phyloP scores from a whole-genome alignment of 306 rosid genomes.

The Gastrolobium bilobum region DNA sequence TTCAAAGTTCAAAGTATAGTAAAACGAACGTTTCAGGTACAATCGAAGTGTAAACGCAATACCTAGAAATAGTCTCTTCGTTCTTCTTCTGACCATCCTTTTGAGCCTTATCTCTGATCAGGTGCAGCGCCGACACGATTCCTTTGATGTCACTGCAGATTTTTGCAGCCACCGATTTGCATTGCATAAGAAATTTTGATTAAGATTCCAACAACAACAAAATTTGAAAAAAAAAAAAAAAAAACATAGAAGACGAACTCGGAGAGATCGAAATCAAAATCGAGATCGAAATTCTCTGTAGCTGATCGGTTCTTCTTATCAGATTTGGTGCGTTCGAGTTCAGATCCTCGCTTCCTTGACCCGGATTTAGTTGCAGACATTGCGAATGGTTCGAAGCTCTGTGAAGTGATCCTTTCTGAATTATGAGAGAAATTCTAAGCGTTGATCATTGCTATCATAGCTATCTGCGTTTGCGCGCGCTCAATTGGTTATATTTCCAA shows the following conservation, averaged over 20 bases:
- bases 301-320: constrained; percentile 60
- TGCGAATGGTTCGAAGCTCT: constrained; percentile 44
- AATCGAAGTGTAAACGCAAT: constrained; percentile 33
- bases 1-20: background rate
- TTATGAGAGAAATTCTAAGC: background rate
- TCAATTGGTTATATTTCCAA: constrained; percentile 9
- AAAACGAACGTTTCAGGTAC: constrained; percentile 23
- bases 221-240: background rate
- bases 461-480: constrained; percentile 49
- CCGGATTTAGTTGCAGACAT: constrained; percentile 70
- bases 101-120: constrained; percentile 84
- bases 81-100: constrained; percentile 95
- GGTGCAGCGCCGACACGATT: constrained; percentile 82
- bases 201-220: constrained; percentile 5
- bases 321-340: constrained; percentile 57
- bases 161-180: constrained; percentile 27
- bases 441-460: background rate
- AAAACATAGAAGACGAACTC: constrained; percentile 56
- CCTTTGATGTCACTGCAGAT: constrained; percentile 82
- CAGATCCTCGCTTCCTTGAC: constrained; percentile 64
- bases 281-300: constrained; percentile 53
- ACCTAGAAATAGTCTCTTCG: constrained; percentile 96
- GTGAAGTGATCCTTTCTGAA: constrained; percentile 32
- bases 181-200: background rate
- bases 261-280: constrained; percentile 78